phyloP scores from a whole-genome alignment of 2,329 filamentous ascomycete species.

The Uncinocarpus reesii region DNA sequence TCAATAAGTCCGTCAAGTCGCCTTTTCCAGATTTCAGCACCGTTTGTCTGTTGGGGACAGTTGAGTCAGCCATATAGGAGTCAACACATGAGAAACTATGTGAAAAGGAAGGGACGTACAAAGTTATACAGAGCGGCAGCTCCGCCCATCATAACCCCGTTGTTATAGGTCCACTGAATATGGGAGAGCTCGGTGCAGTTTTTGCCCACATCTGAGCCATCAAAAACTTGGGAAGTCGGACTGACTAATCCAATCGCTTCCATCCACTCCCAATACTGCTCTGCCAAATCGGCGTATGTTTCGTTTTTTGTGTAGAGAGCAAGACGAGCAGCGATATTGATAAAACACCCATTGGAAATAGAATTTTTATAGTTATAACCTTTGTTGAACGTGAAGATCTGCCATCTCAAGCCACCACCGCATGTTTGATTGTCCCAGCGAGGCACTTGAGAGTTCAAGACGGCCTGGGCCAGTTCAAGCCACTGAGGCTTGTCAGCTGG shows the following conservation, averaged over 20 bases:
- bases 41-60: constrained; percentile 26
- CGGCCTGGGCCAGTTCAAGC: constrained; percentile 66
- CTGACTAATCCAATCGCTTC: constrained; percentile 42
- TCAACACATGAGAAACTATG: not conserved
- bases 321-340: constrained; percentile 54
- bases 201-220: constrained; percentile 44
- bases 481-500: constrained; percentile 55
- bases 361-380: constrained; percentile 53
- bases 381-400: constrained; percentile 68
- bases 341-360: constrained; percentile 49
- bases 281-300: constrained; percentile 69
- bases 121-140: constrained; percentile 49
- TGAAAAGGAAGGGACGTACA: constrained; percentile 24
- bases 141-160: constrained; percentile 46
- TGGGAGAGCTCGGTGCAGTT: constrained; percentile 45
- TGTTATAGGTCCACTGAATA: constrained; percentile 50
- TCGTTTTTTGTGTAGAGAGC: constrained; percentile 67
- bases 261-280: constrained; percentile 52
- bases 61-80: not conserved
- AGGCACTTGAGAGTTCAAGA: constrained; percentile 65
- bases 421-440: constrained; percentile 61
- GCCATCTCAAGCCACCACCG: constrained; percentile 70
- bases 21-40: constrained; percentile 43
- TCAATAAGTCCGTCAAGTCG: constrained; percentile 46
- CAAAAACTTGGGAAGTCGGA: constrained; percentile 43